phyloP scores from a whole-genome alignment of 2,329 filamentous ascomycete genomes.

The Ceratocystis diversiconidia region DNA sequence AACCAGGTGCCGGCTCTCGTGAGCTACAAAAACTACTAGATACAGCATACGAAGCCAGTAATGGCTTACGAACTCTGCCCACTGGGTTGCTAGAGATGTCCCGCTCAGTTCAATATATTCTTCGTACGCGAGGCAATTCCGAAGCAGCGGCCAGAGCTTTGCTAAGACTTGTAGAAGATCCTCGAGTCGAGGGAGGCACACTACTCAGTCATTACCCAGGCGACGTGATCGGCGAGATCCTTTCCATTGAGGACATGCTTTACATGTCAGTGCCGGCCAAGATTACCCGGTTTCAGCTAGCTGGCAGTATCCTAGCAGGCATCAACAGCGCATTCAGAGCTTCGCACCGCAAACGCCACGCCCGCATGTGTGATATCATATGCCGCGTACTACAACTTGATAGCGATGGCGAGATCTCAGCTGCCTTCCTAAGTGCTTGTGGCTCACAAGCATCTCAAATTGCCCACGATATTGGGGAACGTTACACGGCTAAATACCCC shows the following conservation, averaged over 20 bases:
- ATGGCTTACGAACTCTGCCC: not conserved
- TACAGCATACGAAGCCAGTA: not conserved
- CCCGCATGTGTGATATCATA: conserved; percentile 10
- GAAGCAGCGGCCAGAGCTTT: not conserved
- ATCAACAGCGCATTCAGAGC: not conserved
- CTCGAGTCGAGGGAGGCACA: conserved; percentile 1
- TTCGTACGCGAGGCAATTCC: conserved; percentile 6
- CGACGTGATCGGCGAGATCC: conserved; percentile 2
- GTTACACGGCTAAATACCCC: not conserved
- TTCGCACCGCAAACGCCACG: conserved; percentile 8
- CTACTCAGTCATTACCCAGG: conserved; percentile 2
- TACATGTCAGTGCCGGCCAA: conserved; percentile 5
- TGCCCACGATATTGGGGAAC: conserved; percentile 8
- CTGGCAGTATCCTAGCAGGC: conserved; percentile 8
- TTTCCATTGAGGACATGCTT: conserved; percentile 12
- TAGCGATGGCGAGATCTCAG: conserved; percentile 1
- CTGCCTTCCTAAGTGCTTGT: conserved; percentile 1
- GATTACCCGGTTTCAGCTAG: conserved; percentile 7
- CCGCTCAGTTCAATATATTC: conserved; percentile 7
- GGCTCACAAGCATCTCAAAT: conserved; percentile 2
- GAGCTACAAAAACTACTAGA: not conserved
- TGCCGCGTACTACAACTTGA: conserved; percentile 13
- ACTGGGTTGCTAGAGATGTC: conserved; percentile 7
- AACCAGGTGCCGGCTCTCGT: not conserved
- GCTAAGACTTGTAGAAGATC: conserved; percentile 7